phyloP scores from a whole-genome alignment of 1,284 basidiomycete species.

The Irpex rosettiformis region DNA sequence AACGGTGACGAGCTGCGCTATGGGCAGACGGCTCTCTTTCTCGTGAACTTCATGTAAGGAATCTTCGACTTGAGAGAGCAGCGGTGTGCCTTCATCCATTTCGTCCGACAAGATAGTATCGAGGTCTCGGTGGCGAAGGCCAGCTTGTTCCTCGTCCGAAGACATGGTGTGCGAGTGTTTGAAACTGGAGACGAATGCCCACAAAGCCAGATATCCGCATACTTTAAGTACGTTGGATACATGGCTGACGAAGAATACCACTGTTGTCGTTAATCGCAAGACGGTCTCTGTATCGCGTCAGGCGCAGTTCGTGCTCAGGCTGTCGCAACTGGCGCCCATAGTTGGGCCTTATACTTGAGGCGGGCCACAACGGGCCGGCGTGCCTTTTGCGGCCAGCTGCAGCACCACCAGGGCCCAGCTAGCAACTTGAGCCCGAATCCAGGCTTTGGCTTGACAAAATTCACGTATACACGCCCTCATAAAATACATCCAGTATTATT shows the following conservation, averaged over 20 bases:
- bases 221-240: neutral
- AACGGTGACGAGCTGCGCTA: constrained; percentile 26
- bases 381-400: too few species aligned
- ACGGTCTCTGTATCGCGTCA: neutral
- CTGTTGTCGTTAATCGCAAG: neutral
- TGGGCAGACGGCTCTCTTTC: constrained; percentile 23
- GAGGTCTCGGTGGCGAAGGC: neutral
- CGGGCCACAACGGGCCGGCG: neutral
- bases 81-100: neutral
- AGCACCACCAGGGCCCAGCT: too few species aligned
- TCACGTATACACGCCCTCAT: too few species aligned
- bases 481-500: too few species aligned
- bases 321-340: neutral
- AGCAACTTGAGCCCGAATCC: too few species aligned
- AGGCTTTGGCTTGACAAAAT: too few species aligned
- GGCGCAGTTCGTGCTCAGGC: neutral
- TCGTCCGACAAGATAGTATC: too few species aligned
- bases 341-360: neutral
- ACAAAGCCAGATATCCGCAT: neutral
- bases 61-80: neutral
- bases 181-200: neutral
- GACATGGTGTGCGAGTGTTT: neutral
- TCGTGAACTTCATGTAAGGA: neutral
- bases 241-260: neutral
- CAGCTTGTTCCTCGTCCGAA: neutral